phyloP scores from a whole-genome alignment of 106 monocot genomes.

The Gastrodia elata region DNA sequence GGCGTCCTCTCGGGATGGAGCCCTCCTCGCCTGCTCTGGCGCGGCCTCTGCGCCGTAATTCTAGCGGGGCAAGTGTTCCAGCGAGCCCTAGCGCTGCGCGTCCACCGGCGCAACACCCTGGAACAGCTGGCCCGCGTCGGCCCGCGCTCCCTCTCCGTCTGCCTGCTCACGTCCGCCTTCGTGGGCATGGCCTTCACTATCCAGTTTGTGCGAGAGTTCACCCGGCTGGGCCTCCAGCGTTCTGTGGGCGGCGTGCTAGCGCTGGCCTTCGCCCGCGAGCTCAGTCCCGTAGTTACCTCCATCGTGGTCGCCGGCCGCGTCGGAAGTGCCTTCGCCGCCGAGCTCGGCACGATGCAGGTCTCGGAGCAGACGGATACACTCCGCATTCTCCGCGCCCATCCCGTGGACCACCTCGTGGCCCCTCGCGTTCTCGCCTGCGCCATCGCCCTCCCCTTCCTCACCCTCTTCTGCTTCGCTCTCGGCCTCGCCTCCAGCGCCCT shows the following conservation, averaged over 20 bases:
- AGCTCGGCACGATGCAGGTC: constrained; percentile 82
- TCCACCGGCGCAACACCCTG: constrained; percentile 71
- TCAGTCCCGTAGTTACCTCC: constrained; percentile 81
- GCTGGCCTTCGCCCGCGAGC: constrained; percentile 85
- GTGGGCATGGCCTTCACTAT: constrained; percentile 90
- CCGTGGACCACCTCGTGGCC: constrained; percentile 59
- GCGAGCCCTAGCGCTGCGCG: constrained; percentile 30
- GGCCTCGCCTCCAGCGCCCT: constrained; percentile 68
- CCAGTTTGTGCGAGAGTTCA: constrained; percentile 94
- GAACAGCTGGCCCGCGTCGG: constrained; percentile 77
- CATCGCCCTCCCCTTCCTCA: constrained; percentile 64
- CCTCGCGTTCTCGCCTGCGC: constrained; percentile 75
- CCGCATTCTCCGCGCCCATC: constrained; percentile 56
- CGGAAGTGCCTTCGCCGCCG: constrained; percentile 59
- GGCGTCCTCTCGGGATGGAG: constrained; percentile 23
- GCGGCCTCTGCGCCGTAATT: constrained; percentile 51
- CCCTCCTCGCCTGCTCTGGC: constrained; percentile 57
- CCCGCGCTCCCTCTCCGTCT: constrained; percentile 71
- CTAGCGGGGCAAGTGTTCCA: constrained; percentile 64
- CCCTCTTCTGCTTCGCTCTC: constrained; percentile 58
- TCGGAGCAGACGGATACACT: constrained; percentile 80
- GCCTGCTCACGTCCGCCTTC: constrained; percentile 78
- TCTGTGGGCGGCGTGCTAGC: constrained; percentile 83
- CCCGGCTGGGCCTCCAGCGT: constrained; percentile 75
- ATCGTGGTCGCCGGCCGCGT: constrained; percentile 74